Conservation (phyloP, 78 protist species). For the Tieghemostelium lacteum region DNA sequence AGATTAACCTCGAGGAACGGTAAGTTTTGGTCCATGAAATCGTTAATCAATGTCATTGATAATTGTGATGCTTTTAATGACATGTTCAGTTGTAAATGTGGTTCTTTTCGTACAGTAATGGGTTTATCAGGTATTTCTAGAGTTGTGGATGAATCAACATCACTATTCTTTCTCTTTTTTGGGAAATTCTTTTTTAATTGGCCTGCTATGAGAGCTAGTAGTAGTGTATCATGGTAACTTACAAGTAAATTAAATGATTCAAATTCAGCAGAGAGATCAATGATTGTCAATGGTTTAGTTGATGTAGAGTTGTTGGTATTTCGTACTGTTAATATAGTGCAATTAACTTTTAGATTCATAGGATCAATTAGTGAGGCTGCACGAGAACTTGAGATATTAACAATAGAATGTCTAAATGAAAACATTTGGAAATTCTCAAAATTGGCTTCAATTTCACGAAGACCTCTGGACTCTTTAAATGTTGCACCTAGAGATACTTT, state of each 20-base stretch:
- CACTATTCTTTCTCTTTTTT: slow-evolving; percentile 2
- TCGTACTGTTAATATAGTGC: slow-evolving; percentile 21
- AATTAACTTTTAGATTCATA: slow-evolving; percentile 4
- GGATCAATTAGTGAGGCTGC: slow-evolving; percentile 72
- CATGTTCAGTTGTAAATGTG: background rate
- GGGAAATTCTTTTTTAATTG: slow-evolving; percentile 35
- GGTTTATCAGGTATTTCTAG: background rate
- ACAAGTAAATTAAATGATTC: slow-evolving; percentile 46
- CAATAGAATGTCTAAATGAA: slow-evolving; percentile 48
- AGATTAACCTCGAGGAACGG: slow-evolving; percentile 49
- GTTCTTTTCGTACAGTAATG: background rate
- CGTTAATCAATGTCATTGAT: slow-evolving; percentile 46
- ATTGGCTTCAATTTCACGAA: background rate
- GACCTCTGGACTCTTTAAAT: slow-evolving; percentile 5
- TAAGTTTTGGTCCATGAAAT: slow-evolving; percentile 69
- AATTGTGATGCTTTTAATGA: slow-evolving; percentile 24
- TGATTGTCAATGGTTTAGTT: background rate
- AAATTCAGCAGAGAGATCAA: slow-evolving; percentile 6
- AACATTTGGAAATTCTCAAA: slow-evolving; percentile 25
- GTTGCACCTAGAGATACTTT: slow-evolving; percentile 5
- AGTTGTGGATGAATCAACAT: background rate
- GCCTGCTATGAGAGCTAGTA: slow-evolving; percentile 29
- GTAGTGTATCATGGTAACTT: slow-evolving; percentile 53
- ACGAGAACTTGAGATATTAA: slow-evolving; percentile 22
- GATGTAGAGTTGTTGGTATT: background rate